phyloP scores from a whole-genome alignment of 495 filamentous ascomycete genomes.

The Penicillium fimorum region DNA sequence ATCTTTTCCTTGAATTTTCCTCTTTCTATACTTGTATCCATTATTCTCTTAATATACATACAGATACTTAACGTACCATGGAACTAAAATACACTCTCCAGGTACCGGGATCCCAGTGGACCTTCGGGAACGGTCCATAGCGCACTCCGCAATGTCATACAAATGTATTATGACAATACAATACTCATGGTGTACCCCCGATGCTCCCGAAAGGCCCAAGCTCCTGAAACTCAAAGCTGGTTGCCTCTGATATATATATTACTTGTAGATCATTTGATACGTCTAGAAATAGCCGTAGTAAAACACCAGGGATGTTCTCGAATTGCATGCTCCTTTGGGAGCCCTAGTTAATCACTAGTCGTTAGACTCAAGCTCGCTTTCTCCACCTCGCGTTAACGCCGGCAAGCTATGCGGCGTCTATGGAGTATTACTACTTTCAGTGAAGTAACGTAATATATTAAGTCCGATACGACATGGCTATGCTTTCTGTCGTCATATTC shows the following conservation, averaged over 20 bases:
- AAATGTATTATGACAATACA: background rate
- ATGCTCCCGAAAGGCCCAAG: constrained; percentile 11
- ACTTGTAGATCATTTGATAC: constrained; percentile 15
- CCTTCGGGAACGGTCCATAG: constrained; percentile 22
- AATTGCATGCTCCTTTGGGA: constrained; percentile 1
- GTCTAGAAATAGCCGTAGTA: constrained; percentile 10
- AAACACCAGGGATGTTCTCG: constrained; percentile 11
- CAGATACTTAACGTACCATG: background rate
- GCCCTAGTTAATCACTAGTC: no score
- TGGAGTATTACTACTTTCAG: no score
- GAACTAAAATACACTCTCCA: background rate
- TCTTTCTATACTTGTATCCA: background rate
- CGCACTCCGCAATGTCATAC: constrained; percentile 17
- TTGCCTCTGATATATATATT: background rate
- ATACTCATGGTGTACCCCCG: constrained; percentile 2
- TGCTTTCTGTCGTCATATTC: background rate
- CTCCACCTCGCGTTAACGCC: constrained; percentile 9
- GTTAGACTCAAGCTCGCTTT: background rate
- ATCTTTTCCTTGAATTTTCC: background rate
- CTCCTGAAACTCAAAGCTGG: background rate
- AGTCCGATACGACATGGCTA: background rate
- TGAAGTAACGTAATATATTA: background rate
- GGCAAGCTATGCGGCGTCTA: constrained; percentile 6
- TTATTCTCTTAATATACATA: background rate
- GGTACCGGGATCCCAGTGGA: constrained; percentile 9